These are phyloP conservation scores for Casuarina cunninghamiana DNA, from an alignment of 306 rosid species.

Conservation along the genomic window DNA sequence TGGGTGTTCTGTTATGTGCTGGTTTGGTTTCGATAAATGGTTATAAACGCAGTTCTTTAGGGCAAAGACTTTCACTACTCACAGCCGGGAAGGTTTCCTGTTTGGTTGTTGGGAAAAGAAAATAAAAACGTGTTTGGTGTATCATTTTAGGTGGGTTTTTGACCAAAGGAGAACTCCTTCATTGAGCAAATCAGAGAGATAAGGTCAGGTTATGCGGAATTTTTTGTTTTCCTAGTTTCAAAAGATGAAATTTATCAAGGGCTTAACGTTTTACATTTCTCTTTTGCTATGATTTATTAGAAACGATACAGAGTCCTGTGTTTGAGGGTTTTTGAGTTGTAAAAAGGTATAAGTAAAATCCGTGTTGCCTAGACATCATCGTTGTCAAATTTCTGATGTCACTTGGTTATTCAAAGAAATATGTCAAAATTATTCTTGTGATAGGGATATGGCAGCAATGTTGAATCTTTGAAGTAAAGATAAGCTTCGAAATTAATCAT, in stretches of 20 bases:
- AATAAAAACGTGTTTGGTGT: not conserved
- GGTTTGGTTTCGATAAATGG: not conserved
- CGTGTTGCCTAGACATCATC: not conserved
- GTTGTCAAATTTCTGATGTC: not conserved
- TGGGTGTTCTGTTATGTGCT: constrained; percentile 1
- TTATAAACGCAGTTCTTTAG: not conserved
- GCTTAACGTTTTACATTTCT: not conserved
- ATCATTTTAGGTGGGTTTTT: too few species aligned
- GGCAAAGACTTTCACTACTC: not conserved
- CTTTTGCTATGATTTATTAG: not conserved
- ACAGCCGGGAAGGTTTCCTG: not conserved
- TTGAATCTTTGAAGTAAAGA: not conserved
- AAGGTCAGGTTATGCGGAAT: not conserved
- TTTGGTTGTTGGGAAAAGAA: not conserved
- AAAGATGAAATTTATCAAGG: not conserved
- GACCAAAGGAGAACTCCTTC: not conserved
- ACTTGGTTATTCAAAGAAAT: not conserved
- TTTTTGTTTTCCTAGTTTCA: not conserved
- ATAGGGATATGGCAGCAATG: not conserved
- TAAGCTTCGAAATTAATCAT: not conserved
- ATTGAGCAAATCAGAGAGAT: not conserved
- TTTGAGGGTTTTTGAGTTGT: not conserved
- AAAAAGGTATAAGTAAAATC: not conserved
- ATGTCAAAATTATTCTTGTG: not conserved
- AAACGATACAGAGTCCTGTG: not conserved